Percentiles rank a stretch among this genome's conserved stretches.
Conservation (phyloP, 192 early-diverging fungal species). For the Linnemannia elongata region DNA sequence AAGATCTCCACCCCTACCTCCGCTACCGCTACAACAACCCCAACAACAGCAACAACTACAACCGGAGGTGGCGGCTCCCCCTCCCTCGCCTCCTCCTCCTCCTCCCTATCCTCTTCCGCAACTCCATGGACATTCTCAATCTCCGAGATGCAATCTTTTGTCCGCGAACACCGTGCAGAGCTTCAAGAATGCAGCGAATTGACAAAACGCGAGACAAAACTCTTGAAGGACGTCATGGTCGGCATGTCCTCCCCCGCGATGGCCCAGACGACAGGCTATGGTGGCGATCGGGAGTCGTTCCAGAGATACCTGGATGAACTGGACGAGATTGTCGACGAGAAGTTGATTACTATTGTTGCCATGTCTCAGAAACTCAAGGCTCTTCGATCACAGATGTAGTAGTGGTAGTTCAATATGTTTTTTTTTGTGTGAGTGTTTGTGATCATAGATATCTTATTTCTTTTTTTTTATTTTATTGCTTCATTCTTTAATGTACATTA, state of each 20-base stretch:
- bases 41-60: neutral
- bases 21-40: neutral
- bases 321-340: conserved; percentile 67
- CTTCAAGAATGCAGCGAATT: conserved; percentile 72
- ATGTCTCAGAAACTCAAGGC: conserved; percentile 46
- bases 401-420: neutral
- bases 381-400: conserved; percentile 19
- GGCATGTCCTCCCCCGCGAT: conserved; percentile 59
- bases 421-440: neutral
- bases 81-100: neutral
- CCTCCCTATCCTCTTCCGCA: neutral
- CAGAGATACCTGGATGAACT: conserved; percentile 62
- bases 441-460: neutral
- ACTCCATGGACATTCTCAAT: conserved; percentile 32
- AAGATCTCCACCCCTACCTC: conserved; percentile 15
- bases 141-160: conserved; percentile 71
- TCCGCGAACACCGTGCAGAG: conserved; percentile 73
- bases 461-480: neutral
- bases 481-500: neutral
- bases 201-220: conserved; percentile 75
- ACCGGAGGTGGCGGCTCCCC: neutral
- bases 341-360: conserved; percentile 64
- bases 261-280: conserved; percentile 24
- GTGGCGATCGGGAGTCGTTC: conserved; percentile 21
- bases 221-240: conserved; percentile 70